Base-by-base conservation (phyloP, 108 stramenopile genomes). In the Fistulifera pelliculosa region DNA sequence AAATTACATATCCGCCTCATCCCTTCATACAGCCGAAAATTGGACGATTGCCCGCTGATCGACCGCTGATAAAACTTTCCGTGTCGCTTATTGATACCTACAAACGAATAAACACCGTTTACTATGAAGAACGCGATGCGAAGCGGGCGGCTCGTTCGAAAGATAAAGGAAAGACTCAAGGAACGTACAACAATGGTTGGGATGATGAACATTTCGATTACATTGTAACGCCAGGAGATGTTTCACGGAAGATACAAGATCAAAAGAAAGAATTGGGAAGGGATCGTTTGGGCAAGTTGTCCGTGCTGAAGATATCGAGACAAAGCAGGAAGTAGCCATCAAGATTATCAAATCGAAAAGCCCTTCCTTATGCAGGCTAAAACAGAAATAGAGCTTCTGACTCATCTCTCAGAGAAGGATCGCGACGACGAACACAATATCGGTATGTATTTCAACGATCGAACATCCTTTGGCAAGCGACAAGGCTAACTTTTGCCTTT, bases 121-220 rank as follows among this genome's bases (percentile, higher is more conserved):
- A 95, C 69, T 95, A 93, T 58, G 77, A 92, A 60, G 83, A 92
- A 53, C 74, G 82, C 48, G 85, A 85, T 28, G 77, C 84, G 19
- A 48, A 77, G 55, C 54, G 77, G 61, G 78, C 81, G 10, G 75
- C 71, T 11, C 75, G 81, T 40, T 69, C 64, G 38, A 80, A 61
- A 60, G 74, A 22, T 60, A 66, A 68, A 45, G 47, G 47, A 44
- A 27, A 64, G 62, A 68, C 73, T 53, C 56, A 51, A 27, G 74
- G 75, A 11, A 66, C 65, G 13, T 80, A 84, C 64, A 85, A 91
- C 61, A 61, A 93, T 66, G 95, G 94, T n/a, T 96, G 80, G 82
- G 98, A 98, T 60, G 98, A 98, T 63, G 95, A 98, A 31, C 85
- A 98, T 52, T 96, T 83, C 66, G 96, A 98, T 54, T 98, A 98